Percentiles rank a stretch among this genome's conserved stretches.
Evolutionary conservation across 345 rosid genomes (phyloP).

Genomic region (Ceriops zippeliana): DNA sequence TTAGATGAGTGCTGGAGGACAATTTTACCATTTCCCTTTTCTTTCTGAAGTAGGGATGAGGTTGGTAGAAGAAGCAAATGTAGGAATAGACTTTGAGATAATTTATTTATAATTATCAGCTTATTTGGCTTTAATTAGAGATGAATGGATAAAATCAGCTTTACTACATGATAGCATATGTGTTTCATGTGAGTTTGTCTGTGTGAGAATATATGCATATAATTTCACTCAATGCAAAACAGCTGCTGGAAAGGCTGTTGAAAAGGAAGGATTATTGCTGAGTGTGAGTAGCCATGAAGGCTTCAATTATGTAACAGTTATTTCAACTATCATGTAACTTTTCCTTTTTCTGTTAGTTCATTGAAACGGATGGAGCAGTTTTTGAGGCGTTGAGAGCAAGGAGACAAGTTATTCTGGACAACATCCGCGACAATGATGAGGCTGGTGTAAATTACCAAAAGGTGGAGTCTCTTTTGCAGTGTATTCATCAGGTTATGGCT

Average conservation of each 20-base stretch:
- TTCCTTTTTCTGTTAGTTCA: conserved; percentile 34
- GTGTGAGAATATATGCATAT: no score
- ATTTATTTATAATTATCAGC: no score
- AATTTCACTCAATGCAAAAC: no score
- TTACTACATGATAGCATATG: no score
- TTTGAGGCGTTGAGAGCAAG: conserved; percentile 61
- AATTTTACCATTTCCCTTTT: not conserved
- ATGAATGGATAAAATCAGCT: no score
- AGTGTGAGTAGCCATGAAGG: not conserved
- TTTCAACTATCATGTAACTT: not conserved
- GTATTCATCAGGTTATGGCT: conserved; percentile 1
- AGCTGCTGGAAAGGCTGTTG: not conserved
- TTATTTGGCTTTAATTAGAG: no score
- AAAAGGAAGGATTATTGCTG: not conserved
- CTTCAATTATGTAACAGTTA: not conserved
- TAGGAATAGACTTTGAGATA: not conserved
- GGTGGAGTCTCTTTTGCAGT: conserved; percentile 39
- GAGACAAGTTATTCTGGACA: conserved; percentile 91
- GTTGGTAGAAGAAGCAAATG: not conserved
- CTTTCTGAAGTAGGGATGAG: not conserved
- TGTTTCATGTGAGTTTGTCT: no score
- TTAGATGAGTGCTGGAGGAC: no score
- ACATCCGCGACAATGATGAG: conserved; percentile 95
- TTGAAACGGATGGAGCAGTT: conserved; percentile 55
- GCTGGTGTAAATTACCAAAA: conserved; percentile 71